A percentile compares a stretch with the other conserved stretches of the same genome.
phyloP scores from a whole-genome alignment of 176 grass and related monocot genomes.

The Phyllostachys edulis region DNA sequence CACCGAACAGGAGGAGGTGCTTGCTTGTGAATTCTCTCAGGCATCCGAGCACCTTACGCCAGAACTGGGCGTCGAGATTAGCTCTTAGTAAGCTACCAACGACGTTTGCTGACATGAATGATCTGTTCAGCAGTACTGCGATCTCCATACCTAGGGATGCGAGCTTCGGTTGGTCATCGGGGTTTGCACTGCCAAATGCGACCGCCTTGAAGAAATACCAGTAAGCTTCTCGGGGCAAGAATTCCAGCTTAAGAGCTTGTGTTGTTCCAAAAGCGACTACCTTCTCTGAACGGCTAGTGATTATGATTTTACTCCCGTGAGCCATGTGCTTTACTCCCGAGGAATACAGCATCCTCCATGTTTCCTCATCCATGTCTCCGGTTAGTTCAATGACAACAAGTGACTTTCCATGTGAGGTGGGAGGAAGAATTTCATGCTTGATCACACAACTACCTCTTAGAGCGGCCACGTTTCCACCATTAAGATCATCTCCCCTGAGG shows the following conservation, averaged over 20 bases:
- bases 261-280: neutral
- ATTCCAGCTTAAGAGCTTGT: neutral
- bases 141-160: conserved; percentile 11
- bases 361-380: neutral
- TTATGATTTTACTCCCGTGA: conserved; percentile 37
- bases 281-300: neutral
- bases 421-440: conserved; percentile 20
- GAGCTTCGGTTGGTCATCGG: neutral
- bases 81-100: neutral
- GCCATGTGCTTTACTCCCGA: neutral
- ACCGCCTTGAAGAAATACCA: conserved; percentile 41
- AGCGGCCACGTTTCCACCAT: neutral
- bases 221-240: conserved; percentile 25
- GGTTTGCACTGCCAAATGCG: conserved; percentile 34
- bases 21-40: neutral
- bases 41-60: neutral
- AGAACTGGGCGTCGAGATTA: neutral
- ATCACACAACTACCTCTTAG: neutral
- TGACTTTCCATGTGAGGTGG: neutral
- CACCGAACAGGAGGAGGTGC: conserved; percentile 6
- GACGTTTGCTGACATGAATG: neutral
- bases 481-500: neutral
- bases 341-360: conserved; percentile 19
- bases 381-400: neutral
- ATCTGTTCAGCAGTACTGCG: neutral